Evolutionary conservation across 352 stramenopile species (phyloP).

Genomic region (Pythium pyrilobum): DNA sequence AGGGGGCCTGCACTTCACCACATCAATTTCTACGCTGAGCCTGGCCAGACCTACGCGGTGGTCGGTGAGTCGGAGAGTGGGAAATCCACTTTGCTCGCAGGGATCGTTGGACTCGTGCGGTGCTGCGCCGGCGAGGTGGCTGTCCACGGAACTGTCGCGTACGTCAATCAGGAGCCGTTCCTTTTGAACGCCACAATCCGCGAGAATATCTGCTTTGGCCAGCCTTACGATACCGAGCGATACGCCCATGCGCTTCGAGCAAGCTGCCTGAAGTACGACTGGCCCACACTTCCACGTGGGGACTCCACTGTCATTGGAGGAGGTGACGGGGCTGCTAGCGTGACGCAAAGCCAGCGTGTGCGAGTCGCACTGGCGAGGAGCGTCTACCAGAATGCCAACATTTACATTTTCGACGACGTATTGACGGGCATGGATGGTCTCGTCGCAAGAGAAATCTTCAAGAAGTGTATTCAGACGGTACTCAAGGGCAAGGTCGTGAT

Average conservation of each 20-base stretch:
- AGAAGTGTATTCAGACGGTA: constrained; percentile 43
- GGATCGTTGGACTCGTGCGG: constrained; percentile 54
- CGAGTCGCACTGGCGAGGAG: constrained; percentile 73
- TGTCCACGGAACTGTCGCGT: constrained; percentile 88
- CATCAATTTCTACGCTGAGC: constrained; percentile 60
- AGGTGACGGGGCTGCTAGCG: constrained; percentile 90
- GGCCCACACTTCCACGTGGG: constrained; percentile 54
- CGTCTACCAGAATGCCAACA: constrained; percentile 73
- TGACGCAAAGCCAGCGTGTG: constrained; percentile 92
- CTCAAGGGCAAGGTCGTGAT: constrained; percentile 80
- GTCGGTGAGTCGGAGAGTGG: constrained; percentile 58
- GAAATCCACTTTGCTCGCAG: constrained; percentile 69
- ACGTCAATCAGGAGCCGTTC: constrained; percentile 93
- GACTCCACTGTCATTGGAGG: constrained; percentile 96
- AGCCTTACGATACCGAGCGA: constrained; percentile 46
- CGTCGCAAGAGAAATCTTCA: constrained; percentile 93
- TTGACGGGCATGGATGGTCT: constrained; percentile 93
- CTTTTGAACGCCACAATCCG: constrained; percentile 95
- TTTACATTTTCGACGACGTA: constrained; percentile 94
- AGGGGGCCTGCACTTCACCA: constrained; percentile 34
- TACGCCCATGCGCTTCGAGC: constrained; percentile 53
- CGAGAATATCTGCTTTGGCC: constrained; percentile 96
- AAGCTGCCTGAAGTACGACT: constrained; percentile 50
- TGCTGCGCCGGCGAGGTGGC: constrained; percentile 42
- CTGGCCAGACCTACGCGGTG: constrained; percentile 54